Conservation (phyloP, 768 basidiomycete genomes). For the Pisolithus tinctorius region DNA sequence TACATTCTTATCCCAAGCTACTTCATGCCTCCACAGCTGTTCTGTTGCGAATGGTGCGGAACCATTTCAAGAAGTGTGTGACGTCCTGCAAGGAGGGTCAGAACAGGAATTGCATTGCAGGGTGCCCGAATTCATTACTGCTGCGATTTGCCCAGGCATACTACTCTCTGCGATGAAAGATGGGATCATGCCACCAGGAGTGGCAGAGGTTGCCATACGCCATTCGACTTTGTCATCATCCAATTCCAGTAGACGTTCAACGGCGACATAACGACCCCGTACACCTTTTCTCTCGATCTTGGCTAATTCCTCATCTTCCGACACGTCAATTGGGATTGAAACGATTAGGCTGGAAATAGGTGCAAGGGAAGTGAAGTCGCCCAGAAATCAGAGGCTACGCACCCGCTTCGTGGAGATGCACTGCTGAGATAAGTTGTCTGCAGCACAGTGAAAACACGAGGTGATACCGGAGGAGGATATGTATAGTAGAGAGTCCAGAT, state of each 20-base stretch:
- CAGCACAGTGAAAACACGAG: slow-evolving; percentile 70
- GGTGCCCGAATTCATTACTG: slow-evolving; percentile 33
- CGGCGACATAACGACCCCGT: slow-evolving; percentile 62
- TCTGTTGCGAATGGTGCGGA: slow-evolving; percentile 31
- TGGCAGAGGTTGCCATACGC: slow-evolving; percentile 75
- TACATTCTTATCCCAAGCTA: not conserved
- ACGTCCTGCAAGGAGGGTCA: slow-evolving; percentile 47
- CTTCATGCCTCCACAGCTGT: not conserved
- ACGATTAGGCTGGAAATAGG: slow-evolving; percentile 30
- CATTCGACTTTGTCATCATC: slow-evolving; percentile 63
- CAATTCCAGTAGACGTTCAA: slow-evolving; percentile 59
- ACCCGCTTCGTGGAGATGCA: slow-evolving; percentile 53
- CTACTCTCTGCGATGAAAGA: slow-evolving; percentile 53
- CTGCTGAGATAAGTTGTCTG: slow-evolving; percentile 53
- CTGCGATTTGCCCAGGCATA: slow-evolving; percentile 57
- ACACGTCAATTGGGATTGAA: slow-evolving; percentile 65
- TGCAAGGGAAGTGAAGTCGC: not conserved
- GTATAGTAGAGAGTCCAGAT: slow-evolving; percentile 73
- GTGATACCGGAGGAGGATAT: slow-evolving; percentile 62
- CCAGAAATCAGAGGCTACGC: slow-evolving; percentile 14
- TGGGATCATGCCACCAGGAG: slow-evolving; percentile 65
- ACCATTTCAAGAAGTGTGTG: slow-evolving; percentile 65
- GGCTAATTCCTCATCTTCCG: slow-evolving; percentile 48
- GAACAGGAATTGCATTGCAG: not conserved
- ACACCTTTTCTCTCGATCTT: slow-evolving; percentile 59